These are phyloP conservation scores for Linaria vulgaris DNA, from an alignment of 257 asterid genomes.

Conservation along the genomic window DNA sequence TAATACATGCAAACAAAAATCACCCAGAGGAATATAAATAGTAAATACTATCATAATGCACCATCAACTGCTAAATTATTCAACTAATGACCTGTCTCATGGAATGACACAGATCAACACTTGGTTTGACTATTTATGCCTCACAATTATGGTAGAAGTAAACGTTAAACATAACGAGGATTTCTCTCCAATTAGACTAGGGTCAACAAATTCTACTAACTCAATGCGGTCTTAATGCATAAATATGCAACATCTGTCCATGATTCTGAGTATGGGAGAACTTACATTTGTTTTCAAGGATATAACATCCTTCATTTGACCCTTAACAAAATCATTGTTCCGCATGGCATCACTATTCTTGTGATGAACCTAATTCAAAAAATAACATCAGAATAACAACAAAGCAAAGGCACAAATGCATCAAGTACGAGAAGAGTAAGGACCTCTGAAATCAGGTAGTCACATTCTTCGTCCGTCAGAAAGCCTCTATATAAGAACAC, in stretches of 20 bases:
- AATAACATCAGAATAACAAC: slow-evolving; percentile 18
- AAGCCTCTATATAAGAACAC: slow-evolving; percentile 67
- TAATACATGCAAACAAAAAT: slow-evolving; percentile 1
- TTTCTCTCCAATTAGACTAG: slow-evolving; percentile 1
- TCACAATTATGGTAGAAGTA: neutral
- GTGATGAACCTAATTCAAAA: slow-evolving; percentile 36
- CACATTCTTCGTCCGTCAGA: slow-evolving; percentile 77
- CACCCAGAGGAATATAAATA: slow-evolving; percentile 13
- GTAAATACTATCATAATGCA: slow-evolving; percentile 8
- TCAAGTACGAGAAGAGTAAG: slow-evolving; percentile 25
- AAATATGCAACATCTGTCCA: neutral
- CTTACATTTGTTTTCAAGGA: slow-evolving; percentile 44
- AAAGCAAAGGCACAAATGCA: slow-evolving; percentile 9
- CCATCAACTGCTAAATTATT: slow-evolving; percentile 8
- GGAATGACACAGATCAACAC: slow-evolving; percentile 2
- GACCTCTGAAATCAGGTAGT: slow-evolving; percentile 65
- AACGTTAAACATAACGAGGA: neutral
- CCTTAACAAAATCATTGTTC: slow-evolving; percentile 24
- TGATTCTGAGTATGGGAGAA: slow-evolving; percentile 22
- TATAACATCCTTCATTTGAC: slow-evolving; percentile 29
- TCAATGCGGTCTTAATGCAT: slow-evolving; percentile 10
- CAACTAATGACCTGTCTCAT: neutral
- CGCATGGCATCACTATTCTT: slow-evolving; percentile 25
- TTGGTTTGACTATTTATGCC: slow-evolving; percentile 1
- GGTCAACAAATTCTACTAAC: neutral